These are phyloP conservation scores for Hypomontagnella monticulosa DNA, from an alignment of 495 filamentous ascomycete genomes.

Conservation along the genomic window DNA sequence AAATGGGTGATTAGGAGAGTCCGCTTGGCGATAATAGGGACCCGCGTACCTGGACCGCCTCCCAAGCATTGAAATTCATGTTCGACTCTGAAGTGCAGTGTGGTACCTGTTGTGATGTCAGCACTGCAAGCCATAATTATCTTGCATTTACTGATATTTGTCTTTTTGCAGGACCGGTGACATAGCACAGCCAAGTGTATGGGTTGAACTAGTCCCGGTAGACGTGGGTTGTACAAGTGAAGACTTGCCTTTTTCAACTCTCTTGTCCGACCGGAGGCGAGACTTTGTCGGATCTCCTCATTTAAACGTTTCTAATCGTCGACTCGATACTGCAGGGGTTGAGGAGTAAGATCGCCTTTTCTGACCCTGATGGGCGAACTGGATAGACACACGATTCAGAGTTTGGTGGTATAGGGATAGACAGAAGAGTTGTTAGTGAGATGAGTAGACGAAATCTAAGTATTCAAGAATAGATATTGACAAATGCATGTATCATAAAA, in stretches of 20 bases:
- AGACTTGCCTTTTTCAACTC: not conserved
- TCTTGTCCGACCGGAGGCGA: constrained; percentile 4
- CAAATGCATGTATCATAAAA: not conserved
- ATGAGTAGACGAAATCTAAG: too few species aligned
- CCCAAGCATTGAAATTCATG: not conserved
- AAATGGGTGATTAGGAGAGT: not conserved
- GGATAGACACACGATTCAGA: not conserved
- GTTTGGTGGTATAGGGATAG: too few species aligned
- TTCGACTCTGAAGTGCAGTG: not conserved
- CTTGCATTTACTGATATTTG: not conserved
- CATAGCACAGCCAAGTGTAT: not conserved
- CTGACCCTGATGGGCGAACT: too few species aligned
- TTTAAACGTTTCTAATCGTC: not conserved
- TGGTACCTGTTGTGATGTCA: constrained; percentile 1
- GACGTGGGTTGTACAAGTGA: not conserved
- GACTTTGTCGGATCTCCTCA: constrained; percentile 2
- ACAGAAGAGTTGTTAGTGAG: too few species aligned
- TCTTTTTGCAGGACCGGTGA: not conserved
- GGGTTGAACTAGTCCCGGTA: not conserved
- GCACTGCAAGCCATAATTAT: not conserved
- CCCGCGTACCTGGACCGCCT: too few species aligned
- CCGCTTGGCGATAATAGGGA: constrained; percentile 6
- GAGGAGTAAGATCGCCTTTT: not conserved
- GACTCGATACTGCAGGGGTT: not conserved
- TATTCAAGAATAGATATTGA: not conserved